These are phyloP conservation scores for Westerdykella sp. DNA, from an alignment of 2,329 filamentous ascomycete genomes.

Conservation along the genomic window DNA sequence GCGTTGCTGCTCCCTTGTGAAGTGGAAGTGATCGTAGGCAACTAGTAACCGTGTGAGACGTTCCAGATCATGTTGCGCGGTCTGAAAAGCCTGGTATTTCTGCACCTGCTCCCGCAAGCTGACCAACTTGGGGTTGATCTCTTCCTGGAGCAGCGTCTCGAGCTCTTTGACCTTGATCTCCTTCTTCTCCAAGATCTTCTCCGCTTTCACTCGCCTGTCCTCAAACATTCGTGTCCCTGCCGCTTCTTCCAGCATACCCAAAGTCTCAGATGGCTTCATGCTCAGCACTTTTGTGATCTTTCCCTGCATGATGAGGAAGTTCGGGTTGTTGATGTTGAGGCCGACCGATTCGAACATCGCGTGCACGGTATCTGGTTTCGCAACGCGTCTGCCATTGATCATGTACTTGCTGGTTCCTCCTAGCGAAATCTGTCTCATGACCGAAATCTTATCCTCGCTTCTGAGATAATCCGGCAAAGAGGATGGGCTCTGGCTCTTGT, in stretches of 20 bases:
- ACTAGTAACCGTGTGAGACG: slow-evolving; percentile 87
- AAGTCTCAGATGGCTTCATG: slow-evolving; percentile 96
- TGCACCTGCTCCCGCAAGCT: slow-evolving; percentile 92
- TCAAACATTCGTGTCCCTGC: slow-evolving; percentile 98
- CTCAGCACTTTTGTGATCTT: slow-evolving; percentile 97
- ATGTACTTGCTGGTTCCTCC: slow-evolving; percentile 97
- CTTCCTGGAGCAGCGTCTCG: slow-evolving; percentile 81
- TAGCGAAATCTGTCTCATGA: slow-evolving; percentile 93
- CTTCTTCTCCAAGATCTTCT: slow-evolving; percentile 98
- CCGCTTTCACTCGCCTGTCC: slow-evolving; percentile 89
- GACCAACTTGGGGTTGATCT: slow-evolving; percentile 96
- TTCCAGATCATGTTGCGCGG: slow-evolving; percentile 95
- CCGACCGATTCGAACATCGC: slow-evolving; percentile 98
- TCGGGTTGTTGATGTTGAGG: slow-evolving; percentile 99
- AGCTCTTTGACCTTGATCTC: slow-evolving; percentile 97
- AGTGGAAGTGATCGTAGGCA: slow-evolving; percentile 84
- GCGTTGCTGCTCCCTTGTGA: slow-evolving; percentile 74
- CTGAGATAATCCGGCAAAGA: slow-evolving; percentile 53
- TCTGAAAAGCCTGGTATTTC: slow-evolving; percentile 94
- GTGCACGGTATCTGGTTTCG: slow-evolving; percentile 95
- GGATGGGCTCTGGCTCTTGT: slow-evolving; percentile 83
- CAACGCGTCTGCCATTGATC: slow-evolving; percentile 86
- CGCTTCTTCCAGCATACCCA: slow-evolving; percentile 98
- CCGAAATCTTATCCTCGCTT: slow-evolving; percentile 94
- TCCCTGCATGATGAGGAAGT: slow-evolving; percentile 99